Base-by-base conservation (phyloP, 441 rosid genomes). In the Brassica balearica region DNA sequence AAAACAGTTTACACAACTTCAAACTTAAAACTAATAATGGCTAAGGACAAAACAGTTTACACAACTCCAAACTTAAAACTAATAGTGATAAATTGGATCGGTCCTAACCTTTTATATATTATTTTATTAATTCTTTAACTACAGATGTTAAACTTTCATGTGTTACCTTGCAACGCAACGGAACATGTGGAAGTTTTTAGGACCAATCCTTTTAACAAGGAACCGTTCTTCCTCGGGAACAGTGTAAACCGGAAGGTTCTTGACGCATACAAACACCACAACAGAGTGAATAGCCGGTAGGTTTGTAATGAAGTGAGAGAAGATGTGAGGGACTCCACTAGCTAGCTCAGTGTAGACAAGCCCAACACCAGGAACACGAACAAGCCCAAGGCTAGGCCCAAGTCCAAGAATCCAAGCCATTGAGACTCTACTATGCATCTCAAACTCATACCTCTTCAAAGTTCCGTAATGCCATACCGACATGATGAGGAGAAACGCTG, bases 351-450 rank as follows among this genome's bases (percentile, higher is more conserved):
- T 92, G 84, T 95, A 95, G 51, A 95, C 97, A 1, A 95, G 92
- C 43, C 98, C 98, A 12, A 95, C 86, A 14, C 98, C 98, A 0
- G 98, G 98, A 68, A 95, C 98, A 17, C 97, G 84, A 41, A 92
- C 97, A 9, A 95, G 87, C 29, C 98, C 98, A 75, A 95, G 82
- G 75, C 97, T 90, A 68, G 98, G 98, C 43, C 98, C 98, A 0
- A 95, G 96, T 4, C 98, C 97, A 0, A 92, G 86, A 55, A 95
- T 89, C 97, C 97, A 95, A 14, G 97, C 97, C 97, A 92, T 89
- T 0, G 98, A 95, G 71, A 95, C 97, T 90, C 87, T 95, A 71
- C 97, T 90, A 34, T 95, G 96, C 96, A 90, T 89, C 88, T 95
- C 97, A 41, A 92, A 92, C 85, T 95, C 96, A 0, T 92, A 95